Evolutionary conservation across 73 alveolate species (phyloP).

Genomic region (Urostyla sp.): DNA sequence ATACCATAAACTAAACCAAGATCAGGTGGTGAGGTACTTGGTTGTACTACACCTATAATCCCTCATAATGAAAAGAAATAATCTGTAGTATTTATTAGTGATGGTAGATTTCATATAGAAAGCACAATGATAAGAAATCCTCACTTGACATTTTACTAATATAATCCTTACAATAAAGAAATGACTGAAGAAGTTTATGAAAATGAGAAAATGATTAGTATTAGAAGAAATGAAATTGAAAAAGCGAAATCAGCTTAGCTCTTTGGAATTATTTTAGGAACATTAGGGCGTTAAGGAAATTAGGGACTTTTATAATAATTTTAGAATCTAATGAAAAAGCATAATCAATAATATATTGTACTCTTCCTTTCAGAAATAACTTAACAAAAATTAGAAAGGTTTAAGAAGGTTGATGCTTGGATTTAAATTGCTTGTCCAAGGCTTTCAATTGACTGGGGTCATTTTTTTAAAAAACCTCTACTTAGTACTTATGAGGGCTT

Average conservation of each 20-base stretch:
- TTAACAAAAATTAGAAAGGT: slow-evolving; percentile 80
- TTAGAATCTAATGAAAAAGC: slow-evolving; percentile 80
- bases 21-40: slow-evolving; percentile 98
- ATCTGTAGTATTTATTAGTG: slow-evolving; percentile 92
- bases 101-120: slow-evolving; percentile 99
- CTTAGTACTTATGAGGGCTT: slow-evolving; percentile 96
- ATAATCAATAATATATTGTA: slow-evolving; percentile 76
- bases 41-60: slow-evolving; percentile 99
- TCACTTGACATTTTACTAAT: slow-evolving; percentile 82
- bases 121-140: slow-evolving; percentile 99
- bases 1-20: slow-evolving; percentile 98
- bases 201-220: slow-evolving; percentile 85
- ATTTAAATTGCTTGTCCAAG: slow-evolving; percentile 95
- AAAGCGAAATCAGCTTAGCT: slow-evolving; percentile 79
- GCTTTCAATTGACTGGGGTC: slow-evolving; percentile 99
- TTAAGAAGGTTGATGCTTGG: slow-evolving; percentile 91
- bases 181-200: slow-evolving; percentile 93
- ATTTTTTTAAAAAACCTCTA: slow-evolving; percentile 88
- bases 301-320: slow-evolving; percentile 89
- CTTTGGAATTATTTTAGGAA: slow-evolving; percentile 95
- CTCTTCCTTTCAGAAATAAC: slow-evolving; percentile 93
- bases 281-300: slow-evolving; percentile 99
- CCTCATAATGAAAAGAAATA: slow-evolving; percentile 63
- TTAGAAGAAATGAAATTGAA: slow-evolving; percentile 86
- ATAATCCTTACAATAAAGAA: slow-evolving; percentile 92